Conservation (phyloP, 2,329 filamentous ascomycete genomes). For the Fusarium staphyleae region DNA sequence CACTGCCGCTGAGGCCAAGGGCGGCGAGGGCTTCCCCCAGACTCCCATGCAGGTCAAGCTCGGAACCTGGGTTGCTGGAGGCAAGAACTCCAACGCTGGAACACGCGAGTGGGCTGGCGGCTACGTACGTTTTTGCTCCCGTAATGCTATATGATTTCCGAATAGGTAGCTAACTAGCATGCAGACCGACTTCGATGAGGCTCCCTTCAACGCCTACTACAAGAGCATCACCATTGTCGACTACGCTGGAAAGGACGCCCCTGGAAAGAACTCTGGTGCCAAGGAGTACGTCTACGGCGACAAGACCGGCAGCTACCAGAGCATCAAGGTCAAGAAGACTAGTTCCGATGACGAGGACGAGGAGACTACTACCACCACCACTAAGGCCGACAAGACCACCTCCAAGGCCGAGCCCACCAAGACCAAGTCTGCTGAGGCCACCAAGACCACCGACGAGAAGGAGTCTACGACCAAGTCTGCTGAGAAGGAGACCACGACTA, state of each 20-base stretch:
- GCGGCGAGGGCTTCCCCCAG: constrained; percentile 70
- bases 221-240: constrained; percentile 62
- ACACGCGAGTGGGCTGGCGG: constrained; percentile 77
- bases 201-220: constrained; percentile 64
- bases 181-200: constrained; percentile 60
- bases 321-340: constrained; percentile 58
- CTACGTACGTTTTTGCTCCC: constrained; percentile 23
- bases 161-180: constrained; percentile 3
- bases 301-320: constrained; percentile 56
- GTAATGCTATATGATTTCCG: too few relatives aligned
- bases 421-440: constrained; percentile 23
- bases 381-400: constrained; percentile 20
- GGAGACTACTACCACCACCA: constrained; percentile 29
- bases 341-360: constrained; percentile 38
- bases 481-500: constrained; percentile 21
- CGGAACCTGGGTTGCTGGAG: constrained; percentile 71
- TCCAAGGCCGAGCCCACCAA: constrained; percentile 24
- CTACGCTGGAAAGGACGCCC: constrained; percentile 58
- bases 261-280: constrained; percentile 48
- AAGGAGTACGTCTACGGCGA: constrained; percentile 62
- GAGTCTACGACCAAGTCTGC: constrained; percentile 11
- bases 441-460: constrained; percentile 15
- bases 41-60: constrained; percentile 76
- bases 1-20: constrained; percentile 63
- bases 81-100: constrained; percentile 66